Base-by-base conservation (phyloP, 176 grass and related monocot species). In the Chloris gayana region DNA sequence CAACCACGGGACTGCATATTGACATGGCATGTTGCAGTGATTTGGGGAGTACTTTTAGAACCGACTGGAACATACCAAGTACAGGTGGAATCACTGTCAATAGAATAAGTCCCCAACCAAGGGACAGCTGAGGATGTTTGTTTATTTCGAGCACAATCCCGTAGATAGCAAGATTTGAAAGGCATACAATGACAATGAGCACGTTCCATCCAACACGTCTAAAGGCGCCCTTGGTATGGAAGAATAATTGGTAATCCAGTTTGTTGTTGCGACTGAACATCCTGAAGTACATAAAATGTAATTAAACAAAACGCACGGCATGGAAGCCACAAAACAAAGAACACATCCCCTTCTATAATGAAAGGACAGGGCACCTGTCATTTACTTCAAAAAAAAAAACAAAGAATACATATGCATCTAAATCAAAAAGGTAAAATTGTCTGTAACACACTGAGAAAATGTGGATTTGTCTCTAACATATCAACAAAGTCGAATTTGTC, bases 241-340 rank as follows among this genome's bases (percentile, higher is more conserved):
- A 76, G 73, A 76, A 76, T n/a, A 62, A 29, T 44, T 44, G 37
- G 14, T 76, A 76, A 62, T 76, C 73, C 34, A 13, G 1, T 27
- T 25, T 76, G 7, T 76, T 76, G n/a, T 76, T 19, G 56, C 24
- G 34, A 37, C 34, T 44, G 24, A 62, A 45, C 74, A 76, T 63
- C 74, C 74, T 76, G 57, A 10, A 75, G 64, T 34, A 66, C 19
- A 6, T 37, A 31, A 15, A 3, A 3, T 63, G 27, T 59, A 26
- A 59, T 59, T 59, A 59, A 59, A 24, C 22, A 26, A 25, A 59
- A 59, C 9, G 11, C 41, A 42, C 41, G 6, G 9, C 9, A 42
- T 9, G 41, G 8, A 42, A 11, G 41, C 41, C 41, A 42, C 41
- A 10, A 11, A 37, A 37, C 35, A 37, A 37, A 37, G n/a, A n/a